Base-by-base conservation (phyloP, 1,284 basidiomycete genomes). In the Cryptococcus jaspeensis region DNA sequence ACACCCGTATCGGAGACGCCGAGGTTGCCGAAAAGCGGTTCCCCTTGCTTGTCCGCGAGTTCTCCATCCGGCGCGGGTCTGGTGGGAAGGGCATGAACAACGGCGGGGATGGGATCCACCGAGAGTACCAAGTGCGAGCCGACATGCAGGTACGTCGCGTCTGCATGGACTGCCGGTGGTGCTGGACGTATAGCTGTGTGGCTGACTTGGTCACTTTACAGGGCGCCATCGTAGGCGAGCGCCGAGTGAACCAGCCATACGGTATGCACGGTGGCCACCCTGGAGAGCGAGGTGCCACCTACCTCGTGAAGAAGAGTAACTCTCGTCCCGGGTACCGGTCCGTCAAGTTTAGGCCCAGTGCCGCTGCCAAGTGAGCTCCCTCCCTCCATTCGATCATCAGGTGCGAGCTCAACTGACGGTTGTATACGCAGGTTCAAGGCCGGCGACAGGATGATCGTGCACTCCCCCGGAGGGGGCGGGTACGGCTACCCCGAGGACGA, bases 241-340 rank as follows among this genome's bases (percentile, higher is more conserved):
- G 95, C 56, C 83, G 95, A n/a, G 91, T 92, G 0, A 84, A 89
- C 37, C 86, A 87, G 60, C 95, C 95, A 13, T 97, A 95, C 73
- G 95, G 95, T 2, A 76, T 94, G 73, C 85, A 89, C 62, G 94
- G 94, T 8, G 95, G 95, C 13, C 85, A 83, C 16, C 81, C 85
- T 6, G 94, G 87, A 12, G 80, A 78, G 51, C 77, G 88, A 60
- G 94, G 94, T 0, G 83, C 86, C 47, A 99, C 97, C 73, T 86
- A 88, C 25, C 96, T 93, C 32, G 50, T 67, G 48, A 65, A 53
- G 55, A 53, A 50, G 38, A 52, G 43, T 25, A 22, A 23, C 12
- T 15, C 22, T 37, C 44, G 50, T 16, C 32, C 22, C 2, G 45
- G 51, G 5, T 41, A 38, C 12, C 43, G 55, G 13, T 47, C 35